Base-by-base conservation (phyloP, 495 filamentous ascomycete genomes). In the Tuber indicum region DNA sequence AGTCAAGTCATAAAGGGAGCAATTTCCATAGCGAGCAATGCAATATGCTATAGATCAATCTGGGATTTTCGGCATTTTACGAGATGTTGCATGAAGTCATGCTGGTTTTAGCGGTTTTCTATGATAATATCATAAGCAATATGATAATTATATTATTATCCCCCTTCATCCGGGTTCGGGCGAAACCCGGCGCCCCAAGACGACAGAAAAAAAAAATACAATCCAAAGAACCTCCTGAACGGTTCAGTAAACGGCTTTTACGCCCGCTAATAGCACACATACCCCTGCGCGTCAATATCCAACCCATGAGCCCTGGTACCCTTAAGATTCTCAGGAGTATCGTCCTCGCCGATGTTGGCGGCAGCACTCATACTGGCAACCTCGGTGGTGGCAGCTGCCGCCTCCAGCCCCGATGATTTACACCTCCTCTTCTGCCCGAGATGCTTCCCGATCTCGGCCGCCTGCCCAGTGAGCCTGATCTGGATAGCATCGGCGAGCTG, bases 401-500 rank as follows among this genome's bases (percentile, higher is more conserved):
- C 58, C 2, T n/a, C 58, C 4, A n/a, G n/a, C 58, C 5, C 0
- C 10, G 3, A 0, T 12, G 8, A 9, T n/a, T 62, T 62, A 32
- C 58, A 62, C n/a, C 58, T 62, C 58, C 58, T 32, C 58, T 32
- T 62, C 58, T 62, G 10, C 58, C 58, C 58, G 4, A 62, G 58
- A 32, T 62, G 58, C 58, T 62, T 62, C 58, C 58, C 58, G 10
- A 62, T 62, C 58, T 62, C 58, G 0, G n/a, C 58, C 26, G 58
- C 32, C 71, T 76, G 75, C 17, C 75, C 75, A 21, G 75, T 76
- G 39, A 76, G 44, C 36, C 70, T 71, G n/a, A 76, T 72, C 46
- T 76, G 71, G 47, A 76, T 73, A 44, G 26, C 39, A 39, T 76
- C 75, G 39, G 75, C 75, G 23, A 76, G 71, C 69, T 76, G 71